Base-by-base conservation (phyloP, 2,329 filamentous ascomycete species). In the Curvularia hawaiiensis region DNA sequence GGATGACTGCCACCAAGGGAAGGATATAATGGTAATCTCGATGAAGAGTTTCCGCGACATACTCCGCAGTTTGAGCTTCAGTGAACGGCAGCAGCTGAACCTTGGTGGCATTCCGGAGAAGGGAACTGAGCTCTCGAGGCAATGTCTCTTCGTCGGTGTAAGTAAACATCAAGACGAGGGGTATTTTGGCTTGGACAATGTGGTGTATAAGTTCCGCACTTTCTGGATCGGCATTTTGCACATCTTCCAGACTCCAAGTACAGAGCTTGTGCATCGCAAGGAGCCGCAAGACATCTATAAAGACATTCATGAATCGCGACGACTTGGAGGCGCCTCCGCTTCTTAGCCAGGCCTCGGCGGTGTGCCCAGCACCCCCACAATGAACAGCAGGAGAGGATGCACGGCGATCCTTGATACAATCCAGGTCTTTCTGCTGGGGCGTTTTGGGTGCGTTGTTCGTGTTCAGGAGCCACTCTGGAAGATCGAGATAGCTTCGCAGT, bases 211-310 rank as follows among this genome's bases (percentile, higher is more conserved):
- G 80, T 56, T 96, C 91, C 47, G 95, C 79, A 14, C 90, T 95
- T 74, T 97, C 94, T 26, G 90, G 86, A 71, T 97, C 94, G 7
- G 92, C 92, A 74, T 92, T 95, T 67, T 97, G 92, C 31, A 97
- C 79, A 75, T 97, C 94, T 69, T 97, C 94, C 28, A 97, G 78
- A 66, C 88, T 92, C 66, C 97, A 88, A 69, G 91, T 96, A 52
- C 97, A 92, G 67, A 97, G 88, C 67, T 93, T 95, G 72, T 93
- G 88, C 20, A 88, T 83, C 0, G 91, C 90, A 54, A 98, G 88
- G 41, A 96, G 85, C 51, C 91, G 86, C 50, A 97, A 77, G 10
- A 97, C 89, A 65, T 97, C 93, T 45, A 97, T 79, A 66, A 96
- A 94, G 1, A 91, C 93, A 70, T 92, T 94, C 83, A 94, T 90